phyloP scores from a whole-genome alignment of 768 basidiomycete genomes.

The Filobasidium floriforme region DNA sequence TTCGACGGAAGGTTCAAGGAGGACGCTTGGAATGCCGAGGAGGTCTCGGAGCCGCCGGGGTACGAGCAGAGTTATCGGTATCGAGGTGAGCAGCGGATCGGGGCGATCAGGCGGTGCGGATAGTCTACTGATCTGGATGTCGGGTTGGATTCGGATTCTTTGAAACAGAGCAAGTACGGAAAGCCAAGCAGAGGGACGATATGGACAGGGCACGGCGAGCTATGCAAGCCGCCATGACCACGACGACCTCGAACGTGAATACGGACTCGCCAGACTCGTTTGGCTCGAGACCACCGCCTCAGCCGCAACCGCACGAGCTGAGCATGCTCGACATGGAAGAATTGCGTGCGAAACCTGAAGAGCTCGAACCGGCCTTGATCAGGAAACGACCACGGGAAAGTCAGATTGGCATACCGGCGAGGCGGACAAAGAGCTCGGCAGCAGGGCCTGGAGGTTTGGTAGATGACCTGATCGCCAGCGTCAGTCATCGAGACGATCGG shows the following conservation, averaged over 20 bases:
- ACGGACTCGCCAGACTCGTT: background rate
- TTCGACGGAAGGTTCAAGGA: slow-evolving; percentile 55
- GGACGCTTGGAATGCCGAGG: slow-evolving; percentile 37
- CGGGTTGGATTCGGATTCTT: background rate
- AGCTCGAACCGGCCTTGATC: slow-evolving; percentile 33
- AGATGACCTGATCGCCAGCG: slow-evolving; percentile 1
- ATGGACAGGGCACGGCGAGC: background rate
- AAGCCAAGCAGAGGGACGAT: slow-evolving; percentile 4
- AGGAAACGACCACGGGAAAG: slow-evolving; percentile 27
- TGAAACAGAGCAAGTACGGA: slow-evolving; percentile 11
- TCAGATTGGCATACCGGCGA: background rate
- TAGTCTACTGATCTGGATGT: background rate
- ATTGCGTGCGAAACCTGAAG: slow-evolving; percentile 14
- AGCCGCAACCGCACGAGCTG: background rate
- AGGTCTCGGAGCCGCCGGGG: slow-evolving; percentile 2
- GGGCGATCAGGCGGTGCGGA: background rate
- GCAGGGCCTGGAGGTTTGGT: background rate
- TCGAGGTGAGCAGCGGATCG: slow-evolving; percentile 1
- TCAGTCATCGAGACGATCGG: background rate
- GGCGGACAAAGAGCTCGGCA: background rate
- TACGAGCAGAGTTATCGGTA: slow-evolving; percentile 2
- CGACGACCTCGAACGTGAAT: too few relatives aligned
- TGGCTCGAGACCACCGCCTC: background rate
- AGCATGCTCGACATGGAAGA: slow-evolving; percentile 11
- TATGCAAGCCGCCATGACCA: background rate